Evolutionary conservation across 2,329 filamentous ascomycete species (phyloP), one percentile per base, ranked within the genome.

Genomic region (Fusarium sacchari): DNA sequence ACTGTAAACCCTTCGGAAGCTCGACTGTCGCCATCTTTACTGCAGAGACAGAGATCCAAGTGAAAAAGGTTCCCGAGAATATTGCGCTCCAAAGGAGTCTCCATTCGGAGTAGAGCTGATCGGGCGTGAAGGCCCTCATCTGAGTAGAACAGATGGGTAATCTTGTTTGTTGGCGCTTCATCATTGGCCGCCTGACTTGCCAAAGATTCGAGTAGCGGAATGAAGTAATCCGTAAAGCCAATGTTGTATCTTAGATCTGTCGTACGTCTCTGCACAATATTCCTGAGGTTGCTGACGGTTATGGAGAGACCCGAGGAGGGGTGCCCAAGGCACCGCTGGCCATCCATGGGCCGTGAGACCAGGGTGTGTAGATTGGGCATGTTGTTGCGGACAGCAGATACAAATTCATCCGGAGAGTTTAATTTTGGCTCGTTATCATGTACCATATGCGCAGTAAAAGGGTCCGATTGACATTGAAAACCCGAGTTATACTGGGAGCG

Each of bases 261-360:
- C 7, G 0, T 15, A 8, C 2, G 1, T 49, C 7, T 3, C 9
- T 67, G 55, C 17, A 69, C 37, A 37, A 59, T n/a, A 18, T 6
- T 15, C 18, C 28, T 59, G 22, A 69, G 39, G 40, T 22, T 22
- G 24, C 15, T 42, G 7, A 52, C 22, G 22, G 30, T 64, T 7
- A 69, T 9, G 6, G 64, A 32, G n/a, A 50, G 56, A 15, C 20
- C 47, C 32, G 26, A 22, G 8, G 42, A 50, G 13, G 65, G 26
- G 2, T n/a, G 11, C 24, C n/a, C 17, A 22, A 70, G 13, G 14
- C 53, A 8, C 12, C 67, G 65, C 5, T 24, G 53, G 24, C 47
- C 17, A 24, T 59, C 18, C 65, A 69, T 69, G 17, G 53, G 67
- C n/a, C 34, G 59, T 12, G 65, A 69, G 6, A 26, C 60, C 20